Percentiles rank a stretch among this genome's conserved stretches.
These are phyloP conservation scores for Fusarium sp. DNA, from an alignment of 2,329 filamentous ascomycete genomes.

Conservation along the genomic window DNA sequence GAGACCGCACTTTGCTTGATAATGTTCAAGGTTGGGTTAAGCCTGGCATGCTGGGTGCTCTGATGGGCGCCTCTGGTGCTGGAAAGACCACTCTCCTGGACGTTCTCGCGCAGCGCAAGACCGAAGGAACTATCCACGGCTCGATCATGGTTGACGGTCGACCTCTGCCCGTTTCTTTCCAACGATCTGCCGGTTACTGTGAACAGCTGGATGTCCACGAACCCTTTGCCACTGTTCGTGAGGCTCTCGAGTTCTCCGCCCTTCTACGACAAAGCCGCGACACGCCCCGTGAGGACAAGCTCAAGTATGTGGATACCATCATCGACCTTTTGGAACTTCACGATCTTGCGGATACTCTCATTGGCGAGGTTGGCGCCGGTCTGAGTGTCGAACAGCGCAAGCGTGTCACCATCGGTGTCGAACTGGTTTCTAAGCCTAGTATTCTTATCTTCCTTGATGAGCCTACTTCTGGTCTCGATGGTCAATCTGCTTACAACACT, in stretches of 20 bases:
- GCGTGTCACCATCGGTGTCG: slow-evolving; percentile 69
- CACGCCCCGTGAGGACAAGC: slow-evolving; percentile 73
- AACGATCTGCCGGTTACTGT: slow-evolving; percentile 82
- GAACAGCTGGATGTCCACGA: slow-evolving; percentile 86
- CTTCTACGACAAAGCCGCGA: slow-evolving; percentile 76
- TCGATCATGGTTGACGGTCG: slow-evolving; percentile 81
- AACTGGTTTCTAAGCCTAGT: slow-evolving; percentile 70
- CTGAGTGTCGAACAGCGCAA: slow-evolving; percentile 65
- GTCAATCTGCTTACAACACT: slow-evolving; percentile 73
- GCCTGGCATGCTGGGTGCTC: slow-evolving; percentile 79
- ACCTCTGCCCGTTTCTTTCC: slow-evolving; percentile 77
- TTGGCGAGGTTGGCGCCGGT: slow-evolving; percentile 61
- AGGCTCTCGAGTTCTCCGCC: slow-evolving; percentile 80
- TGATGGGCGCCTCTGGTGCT: slow-evolving; percentile 86
- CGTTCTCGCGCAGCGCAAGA: slow-evolving; percentile 82
- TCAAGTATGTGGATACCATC: slow-evolving; percentile 81
- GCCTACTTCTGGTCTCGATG: slow-evolving; percentile 74
- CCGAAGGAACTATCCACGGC: slow-evolving; percentile 79
- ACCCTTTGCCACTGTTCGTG: slow-evolving; percentile 77
- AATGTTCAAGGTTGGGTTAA: slow-evolving; percentile 87
- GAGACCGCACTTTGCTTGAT: slow-evolving; percentile 77
- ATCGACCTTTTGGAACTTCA: slow-evolving; percentile 70
- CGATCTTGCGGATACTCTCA: slow-evolving; percentile 59
- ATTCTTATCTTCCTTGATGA: slow-evolving; percentile 71
- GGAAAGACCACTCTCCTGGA: slow-evolving; percentile 89